These are phyloP conservation scores for Penicillium janthinellum DNA, from an alignment of 2,329 filamentous ascomycete genomes.

Conservation along the genomic window DNA sequence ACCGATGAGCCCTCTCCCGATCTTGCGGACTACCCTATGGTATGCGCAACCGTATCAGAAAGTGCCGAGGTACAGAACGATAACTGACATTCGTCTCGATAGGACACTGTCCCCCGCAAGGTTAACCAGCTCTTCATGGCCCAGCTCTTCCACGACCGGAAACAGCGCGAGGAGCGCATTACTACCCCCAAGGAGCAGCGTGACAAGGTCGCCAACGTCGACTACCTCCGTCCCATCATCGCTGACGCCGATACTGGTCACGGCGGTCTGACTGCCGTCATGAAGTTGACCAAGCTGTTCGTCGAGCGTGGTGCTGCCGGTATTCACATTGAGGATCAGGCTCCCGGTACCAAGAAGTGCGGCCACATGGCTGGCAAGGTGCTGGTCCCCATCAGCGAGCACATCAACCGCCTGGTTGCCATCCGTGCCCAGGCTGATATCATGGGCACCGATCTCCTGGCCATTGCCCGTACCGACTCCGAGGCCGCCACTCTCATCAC, in stretches of 20 bases:
- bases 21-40: conserved; percentile 95
- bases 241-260: conserved; percentile 97
- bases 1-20: conserved; percentile 96
- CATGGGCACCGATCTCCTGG: conserved; percentile 90
- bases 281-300: conserved; percentile 99
- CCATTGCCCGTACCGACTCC: conserved; percentile 92
- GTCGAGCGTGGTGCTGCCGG: conserved; percentile 94
- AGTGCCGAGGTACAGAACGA: not conserved
- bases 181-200: conserved; percentile 73
- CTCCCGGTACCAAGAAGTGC: conserved; percentile 98
- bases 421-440: conserved; percentile 98
- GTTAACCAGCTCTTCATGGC: conserved; percentile 97
- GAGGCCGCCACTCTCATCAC: conserved; percentile 97
- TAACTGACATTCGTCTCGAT: not conserved
- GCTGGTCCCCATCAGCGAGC: conserved; percentile 92
- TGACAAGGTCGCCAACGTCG: conserved; percentile 72
- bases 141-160: conserved; percentile 98
- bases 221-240: conserved; percentile 94
- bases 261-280: conserved; percentile 94
- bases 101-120: conserved; percentile 98
- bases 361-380: conserved; percentile 99
- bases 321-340: conserved; percentile 98
- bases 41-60: conserved; percentile 45
- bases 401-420: conserved; percentile 95
- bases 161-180: conserved; percentile 93